phyloP scores from a whole-genome alignment of 2,329 filamentous ascomycete species.

The Ilyonectria sp. region DNA sequence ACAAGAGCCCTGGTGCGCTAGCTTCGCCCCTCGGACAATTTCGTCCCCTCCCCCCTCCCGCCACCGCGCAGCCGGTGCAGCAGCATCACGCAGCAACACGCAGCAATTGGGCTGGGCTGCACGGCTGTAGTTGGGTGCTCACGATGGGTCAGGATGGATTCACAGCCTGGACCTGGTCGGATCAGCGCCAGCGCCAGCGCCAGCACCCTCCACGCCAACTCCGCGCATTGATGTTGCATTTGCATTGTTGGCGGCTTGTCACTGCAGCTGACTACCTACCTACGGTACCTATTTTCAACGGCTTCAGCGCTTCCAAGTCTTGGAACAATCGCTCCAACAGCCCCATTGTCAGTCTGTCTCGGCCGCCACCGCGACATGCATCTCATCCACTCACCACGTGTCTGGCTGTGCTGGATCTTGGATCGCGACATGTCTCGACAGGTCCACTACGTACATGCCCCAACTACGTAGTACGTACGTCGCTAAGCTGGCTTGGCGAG shows the following conservation, averaged over 20 bases:
- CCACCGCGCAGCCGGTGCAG: slow-evolving; percentile 7
- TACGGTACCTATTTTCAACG: neutral
- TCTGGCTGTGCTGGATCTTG: slow-evolving; percentile 16
- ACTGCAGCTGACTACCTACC: neutral
- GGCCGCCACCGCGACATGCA: slow-evolving; percentile 14
- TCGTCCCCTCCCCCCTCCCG: slow-evolving; percentile 7
- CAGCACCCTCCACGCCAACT: slow-evolving; percentile 16
- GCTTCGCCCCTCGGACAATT: slow-evolving; percentile 24
- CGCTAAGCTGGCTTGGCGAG: neutral
- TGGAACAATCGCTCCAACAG: slow-evolving; percentile 3
- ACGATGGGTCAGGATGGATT: slow-evolving; percentile 12
- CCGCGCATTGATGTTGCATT: neutral
- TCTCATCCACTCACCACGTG: slow-evolving; percentile 24
- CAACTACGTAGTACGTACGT: no score
- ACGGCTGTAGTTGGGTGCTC: slow-evolving; percentile 3
- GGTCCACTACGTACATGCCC: neutral
- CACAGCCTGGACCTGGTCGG: slow-evolving; percentile 18
- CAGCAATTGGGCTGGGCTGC: neutral
- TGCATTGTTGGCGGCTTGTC: slow-evolving; percentile 9
- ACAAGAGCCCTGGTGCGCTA: slow-evolving; percentile 15
- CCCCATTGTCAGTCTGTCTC: slow-evolving; percentile 12
- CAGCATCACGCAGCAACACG: neutral
- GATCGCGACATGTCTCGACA: slow-evolving; percentile 16
- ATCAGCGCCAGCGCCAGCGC: slow-evolving; percentile 24
- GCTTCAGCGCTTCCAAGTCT: neutral